A percentile compares a stretch with the other conserved stretches of the same genome.
Conservation (phyloP, 176 grass and related monocot species). For the Eleusine coracana region DNA sequence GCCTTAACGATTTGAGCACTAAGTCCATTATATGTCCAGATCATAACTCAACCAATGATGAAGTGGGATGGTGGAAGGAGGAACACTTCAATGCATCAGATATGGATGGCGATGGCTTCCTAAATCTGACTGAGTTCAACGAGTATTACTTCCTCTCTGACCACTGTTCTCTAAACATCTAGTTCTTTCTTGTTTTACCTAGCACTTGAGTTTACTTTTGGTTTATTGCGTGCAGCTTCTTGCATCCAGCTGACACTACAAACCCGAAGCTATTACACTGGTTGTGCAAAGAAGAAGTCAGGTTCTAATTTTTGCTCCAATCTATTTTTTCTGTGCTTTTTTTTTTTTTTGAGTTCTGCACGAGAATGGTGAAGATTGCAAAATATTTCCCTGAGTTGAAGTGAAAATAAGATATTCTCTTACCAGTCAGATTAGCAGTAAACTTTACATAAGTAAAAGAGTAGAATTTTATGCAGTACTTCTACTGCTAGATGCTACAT, state of each 20-base stretch:
- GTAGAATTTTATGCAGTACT: not conserved
- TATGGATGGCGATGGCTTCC: slow-evolving; percentile 65
- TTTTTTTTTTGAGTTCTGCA: slow-evolving; percentile 28
- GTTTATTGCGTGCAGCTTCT: slow-evolving; percentile 60
- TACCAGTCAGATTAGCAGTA: not conserved
- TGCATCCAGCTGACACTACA: slow-evolving; percentile 86
- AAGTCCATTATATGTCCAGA: slow-evolving; percentile 52
- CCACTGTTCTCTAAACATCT: slow-evolving; percentile 10
- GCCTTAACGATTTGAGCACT: slow-evolving; percentile 24
- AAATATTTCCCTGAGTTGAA: not conserved
- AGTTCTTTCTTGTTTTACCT: slow-evolving; percentile 32
- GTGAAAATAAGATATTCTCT: not conserved
- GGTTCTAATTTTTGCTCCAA: slow-evolving; percentile 40
- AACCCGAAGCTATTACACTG: slow-evolving; percentile 81
- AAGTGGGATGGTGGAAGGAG: slow-evolving; percentile 89
- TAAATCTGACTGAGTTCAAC: slow-evolving; percentile 90
- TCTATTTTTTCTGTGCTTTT: not conserved
- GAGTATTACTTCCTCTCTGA: slow-evolving; percentile 60
- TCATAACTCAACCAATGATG: slow-evolving; percentile 77
- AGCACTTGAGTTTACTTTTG: slow-evolving; percentile 42
- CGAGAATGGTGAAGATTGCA: not conserved
- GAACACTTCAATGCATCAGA: slow-evolving; percentile 87
- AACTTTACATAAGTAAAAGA: slow-evolving; percentile 16
- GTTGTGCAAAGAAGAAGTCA: slow-evolving; percentile 95
- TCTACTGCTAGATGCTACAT: not conserved